Evolutionary conservation across 1,139 yeast genomes (phyloP), one percentile per base, ranked within the genome.

Genomic region (Spencermartinsiella ligniputridi): DNA sequence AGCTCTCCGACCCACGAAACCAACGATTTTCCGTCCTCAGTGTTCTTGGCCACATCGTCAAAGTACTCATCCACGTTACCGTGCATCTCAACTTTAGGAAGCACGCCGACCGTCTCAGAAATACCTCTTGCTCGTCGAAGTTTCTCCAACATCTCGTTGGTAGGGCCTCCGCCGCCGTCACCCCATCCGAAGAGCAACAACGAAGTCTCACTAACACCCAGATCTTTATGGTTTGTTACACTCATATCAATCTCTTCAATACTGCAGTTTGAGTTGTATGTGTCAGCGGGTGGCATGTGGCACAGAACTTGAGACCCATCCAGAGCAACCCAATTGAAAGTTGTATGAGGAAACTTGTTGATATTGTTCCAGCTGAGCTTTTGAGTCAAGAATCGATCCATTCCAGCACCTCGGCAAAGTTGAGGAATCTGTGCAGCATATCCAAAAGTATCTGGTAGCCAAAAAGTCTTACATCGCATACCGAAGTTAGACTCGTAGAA

Each of bases 141-240:
- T 62, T 88, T 88, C 61, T 90, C 97, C 52, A 92, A 60, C 96
- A 89, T 89, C 57, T 85, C 95, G 39, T 83, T 84, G 3, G 88
- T 82, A 35, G 97, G 97, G 4, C 98, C 98, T 54, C 97, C 97
- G 50, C 98, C 98, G 55, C 98, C 98, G 61, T 92, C 98, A 59
- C 98, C 98, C 57, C 82, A 80, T 35, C 98, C 98, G 58, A 79
- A 92, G 45, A 89, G 72, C 60, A 90, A 69, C 58, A 92, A 70
- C 0, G 95, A 90, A 16, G 55, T 46, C 45, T 87, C 90, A 42
- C 82, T 89, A 55, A 82, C 79, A 46, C 89, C 81, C 50, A 84
- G 68, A 57, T 89, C 87, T 65, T 88, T 85, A 68, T 92, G 95
- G 59, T 87, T 90, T 32, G 70, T 69, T 47, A 81, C 78, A 1